Evolutionary conservation across 495 filamentous ascomycete species (phyloP), one percentile per base, ranked within the genome.

Genomic region (Aspergillus olivimuriae): DNA sequence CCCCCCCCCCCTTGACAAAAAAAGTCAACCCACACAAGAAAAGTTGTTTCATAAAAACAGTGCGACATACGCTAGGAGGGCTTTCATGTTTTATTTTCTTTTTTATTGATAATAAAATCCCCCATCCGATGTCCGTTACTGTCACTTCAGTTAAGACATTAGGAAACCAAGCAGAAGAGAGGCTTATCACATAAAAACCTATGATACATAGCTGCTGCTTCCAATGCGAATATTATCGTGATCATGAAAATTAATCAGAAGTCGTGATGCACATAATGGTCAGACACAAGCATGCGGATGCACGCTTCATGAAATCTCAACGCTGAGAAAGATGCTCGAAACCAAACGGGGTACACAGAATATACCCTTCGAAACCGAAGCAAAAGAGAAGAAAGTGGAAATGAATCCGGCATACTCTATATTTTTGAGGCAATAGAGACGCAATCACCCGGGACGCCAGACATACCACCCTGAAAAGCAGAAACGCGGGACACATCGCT

Each of bases 401-500:
- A 16, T 37, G 26, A 24, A 4, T 28, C 28, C 34, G 21, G 18
- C 2, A 31, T 8, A 28, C 38, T 15, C 36, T 50, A 36, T 47
- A 19, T 46, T 46, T 51, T 39, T 11, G 19, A 31, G 15, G 46
- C 34, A 35, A 38, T 9, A 40, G 34, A 41, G 12, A 47, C 18
- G 4, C 18, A 39, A 44, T 16, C 35, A 9, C 46, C 44, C 31
- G 19, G 41, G 48, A 51, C 52, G 38, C 52, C 45, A 20, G 20
- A 30, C 22, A 35, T 31, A 35, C 41, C 21, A 36, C 9, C 18
- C 34, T 24, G 46, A 51, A 34, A 22, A 44, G 45, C 20, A 41
- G 9, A 47, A 37, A 46, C 32, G 15, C 44, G 23, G 8, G 12
- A 37, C 18, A 35, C 30, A 40, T 48, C 48, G 55, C 53, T 57